Evolutionary conservation across 345 rosid genomes (phyloP), one percentile per base, ranked within the genome.

Genomic region (Orychophragmus violaceus): DNA sequence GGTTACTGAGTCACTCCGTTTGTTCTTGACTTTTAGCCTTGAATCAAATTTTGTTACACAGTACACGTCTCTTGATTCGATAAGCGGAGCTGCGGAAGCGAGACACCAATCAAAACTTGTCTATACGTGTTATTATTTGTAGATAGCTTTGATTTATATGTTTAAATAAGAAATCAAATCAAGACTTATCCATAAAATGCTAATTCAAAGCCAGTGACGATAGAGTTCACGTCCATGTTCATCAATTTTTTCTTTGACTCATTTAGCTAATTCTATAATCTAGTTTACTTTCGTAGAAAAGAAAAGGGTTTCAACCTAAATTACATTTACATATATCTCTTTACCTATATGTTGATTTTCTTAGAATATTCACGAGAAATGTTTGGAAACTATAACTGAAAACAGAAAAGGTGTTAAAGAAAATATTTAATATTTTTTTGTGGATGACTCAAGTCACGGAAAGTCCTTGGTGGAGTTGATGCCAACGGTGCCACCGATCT

Each of bases 401-500:
- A 53, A 17, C 28, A 53, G 29, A 37, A n/a, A 59, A 19, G 22
- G 13, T 32, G 50, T 25, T 16, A 35, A 51, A 32, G 4, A 62
- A n/a, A 24, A 11, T 16, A 23, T 22, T 30, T 36, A 17, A 64
- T 28, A 9, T 52, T 17, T 64, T 52, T 17, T 64, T 29, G n/a
- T 37, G 60, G 50, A 24, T 18, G 22, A 65, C 41, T 17, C 29
- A 25, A 25, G 61, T 39, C 61, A 66, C 70, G 60, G 14, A 53
- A 52, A 52, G 37, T 52, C 61, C 52, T 52, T 53, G 28, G 51
- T 36, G 51, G 28, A 65, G 27, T 37, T 53, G 52, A 66, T 29
- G 35, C 27, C 52, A 42, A 42, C 68, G 59, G 59, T 64, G 58
- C 24, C 67, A 49, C 46, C 46, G 39, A 30, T 30, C 16, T 28